Percentiles rank a stretch among this genome's conserved stretches.
Conservation (phyloP, 495 filamentous ascomycete genomes). For the Oidiodendron maius region DNA sequence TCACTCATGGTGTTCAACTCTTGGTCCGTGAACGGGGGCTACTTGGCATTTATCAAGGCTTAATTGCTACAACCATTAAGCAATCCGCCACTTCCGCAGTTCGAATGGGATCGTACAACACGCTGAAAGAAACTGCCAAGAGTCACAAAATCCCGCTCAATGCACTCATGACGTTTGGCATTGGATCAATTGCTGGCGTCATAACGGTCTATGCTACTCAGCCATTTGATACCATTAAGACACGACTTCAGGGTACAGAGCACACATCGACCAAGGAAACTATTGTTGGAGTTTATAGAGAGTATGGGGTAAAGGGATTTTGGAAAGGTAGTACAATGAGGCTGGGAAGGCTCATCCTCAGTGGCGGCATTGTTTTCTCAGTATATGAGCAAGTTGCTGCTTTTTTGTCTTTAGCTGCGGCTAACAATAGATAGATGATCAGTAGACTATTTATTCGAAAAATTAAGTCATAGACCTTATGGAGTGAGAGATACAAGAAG, state of each 20-base stretch:
- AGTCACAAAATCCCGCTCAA: conserved; percentile 32
- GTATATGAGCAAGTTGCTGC: conserved; percentile 47
- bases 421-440: no score
- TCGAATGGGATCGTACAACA: conserved; percentile 61
- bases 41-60: conserved; percentile 51
- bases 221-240: conserved; percentile 65
- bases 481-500: background rate
- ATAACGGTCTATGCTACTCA: conserved; percentile 58
- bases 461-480: background rate
- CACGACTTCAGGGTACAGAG: conserved; percentile 50
- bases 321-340: conserved; percentile 66
- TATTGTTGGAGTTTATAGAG: conserved; percentile 39
- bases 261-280: conserved; percentile 47
- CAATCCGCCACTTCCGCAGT: conserved; percentile 58
- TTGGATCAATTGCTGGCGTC: conserved; percentile 52
- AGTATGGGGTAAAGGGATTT: conserved; percentile 52
- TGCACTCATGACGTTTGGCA: conserved; percentile 42
- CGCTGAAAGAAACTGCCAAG: conserved; percentile 52
- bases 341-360: conserved; percentile 52
- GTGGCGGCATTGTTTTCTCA: conserved; percentile 60
- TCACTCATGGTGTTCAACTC: conserved; percentile 40
- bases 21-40: conserved; percentile 44
- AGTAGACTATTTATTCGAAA: no score
- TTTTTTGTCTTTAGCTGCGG: no score
- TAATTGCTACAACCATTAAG: conserved; percentile 57